Percentiles rank a stretch among this genome's conserved stretches.
Conservation (phyloP, 1,139 yeast genomes). For the Groenewaldozyma sp. region DNA sequence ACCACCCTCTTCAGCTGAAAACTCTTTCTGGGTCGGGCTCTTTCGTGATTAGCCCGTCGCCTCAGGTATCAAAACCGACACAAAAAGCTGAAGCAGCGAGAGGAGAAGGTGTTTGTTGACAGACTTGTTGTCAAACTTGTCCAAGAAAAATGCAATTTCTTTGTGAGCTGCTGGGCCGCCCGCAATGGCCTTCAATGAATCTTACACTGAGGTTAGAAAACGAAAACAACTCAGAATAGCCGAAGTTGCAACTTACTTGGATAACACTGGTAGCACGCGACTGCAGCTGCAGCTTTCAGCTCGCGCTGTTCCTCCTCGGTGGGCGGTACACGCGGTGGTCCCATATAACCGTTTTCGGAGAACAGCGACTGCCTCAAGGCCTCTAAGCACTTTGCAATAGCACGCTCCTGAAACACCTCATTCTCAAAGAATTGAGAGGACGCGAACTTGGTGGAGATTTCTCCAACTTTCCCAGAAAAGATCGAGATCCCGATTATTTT, state of each 20-base stretch:
- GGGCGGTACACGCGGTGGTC: conserved; percentile 32
- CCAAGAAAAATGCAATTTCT: conserved; percentile 29
- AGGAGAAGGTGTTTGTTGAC: conserved; percentile 37
- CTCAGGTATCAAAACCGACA: conserved; percentile 33
- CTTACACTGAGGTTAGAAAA: conserved; percentile 14
- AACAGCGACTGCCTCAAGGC: conserved; percentile 29
- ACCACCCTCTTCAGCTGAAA: too few species aligned
- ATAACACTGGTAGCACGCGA: conserved; percentile 10
- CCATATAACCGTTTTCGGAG: conserved; percentile 35
- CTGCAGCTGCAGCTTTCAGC: conserved; percentile 15
- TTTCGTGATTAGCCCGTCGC: too few species aligned
- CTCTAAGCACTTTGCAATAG: conserved; percentile 22
- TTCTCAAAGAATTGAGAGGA: conserved; percentile 16
- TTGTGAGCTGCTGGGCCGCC: conserved; percentile 21
- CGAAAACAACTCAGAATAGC: background rate
- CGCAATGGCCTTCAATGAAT: conserved; percentile 12
- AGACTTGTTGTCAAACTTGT: conserved; percentile 29
- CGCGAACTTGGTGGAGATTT: conserved; percentile 20
- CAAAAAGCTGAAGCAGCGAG: conserved; percentile 32
- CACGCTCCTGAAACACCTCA: conserved; percentile 13
- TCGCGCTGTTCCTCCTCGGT: conserved; percentile 20
- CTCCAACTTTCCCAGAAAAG: conserved; percentile 19
- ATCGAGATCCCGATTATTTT: conserved; percentile 21
- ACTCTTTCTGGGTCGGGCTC: too few species aligned
- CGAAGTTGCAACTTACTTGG: conserved; percentile 7